Conservation (phyloP, 169 alveolate species). For the Theileria annulata region DNA sequence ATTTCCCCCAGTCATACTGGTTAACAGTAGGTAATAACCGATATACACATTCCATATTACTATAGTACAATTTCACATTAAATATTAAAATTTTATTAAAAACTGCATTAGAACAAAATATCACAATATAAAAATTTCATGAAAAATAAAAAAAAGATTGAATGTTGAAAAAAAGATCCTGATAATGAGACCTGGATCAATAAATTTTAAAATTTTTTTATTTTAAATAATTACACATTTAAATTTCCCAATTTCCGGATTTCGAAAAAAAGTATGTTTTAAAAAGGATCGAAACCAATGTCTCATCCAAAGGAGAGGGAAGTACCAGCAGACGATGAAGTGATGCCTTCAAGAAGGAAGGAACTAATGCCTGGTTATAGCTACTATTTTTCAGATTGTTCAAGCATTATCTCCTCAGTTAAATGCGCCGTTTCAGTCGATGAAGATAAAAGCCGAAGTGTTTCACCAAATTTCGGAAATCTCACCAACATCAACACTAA, state of each 20-base stretch:
- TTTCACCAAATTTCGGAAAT: slow-evolving; percentile 58
- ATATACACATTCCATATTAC: slow-evolving; percentile 13
- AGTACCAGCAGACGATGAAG: neutral
- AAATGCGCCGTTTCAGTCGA: slow-evolving; percentile 43
- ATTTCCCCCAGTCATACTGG: slow-evolving; percentile 59
- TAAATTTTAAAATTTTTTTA: neutral
- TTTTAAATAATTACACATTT: neutral
- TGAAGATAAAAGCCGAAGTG: slow-evolving; percentile 53
- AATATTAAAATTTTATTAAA: neutral
- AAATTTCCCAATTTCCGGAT: neutral
- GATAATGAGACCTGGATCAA: no score
- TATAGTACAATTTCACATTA: neutral
- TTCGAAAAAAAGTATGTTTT: neutral
- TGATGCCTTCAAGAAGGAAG: slow-evolving; percentile 2
- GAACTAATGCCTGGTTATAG: slow-evolving; percentile 59
- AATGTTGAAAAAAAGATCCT: neutral
- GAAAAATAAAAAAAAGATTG: neutral
- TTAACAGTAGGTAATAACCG: slow-evolving; percentile 43
- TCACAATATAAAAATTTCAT: neutral
- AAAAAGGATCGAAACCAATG: neutral
- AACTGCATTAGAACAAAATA: neutral
- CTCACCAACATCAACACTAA: neutral
- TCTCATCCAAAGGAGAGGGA: slow-evolving; percentile 2
- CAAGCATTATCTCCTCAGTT: slow-evolving; percentile 45
- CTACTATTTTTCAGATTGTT: slow-evolving; percentile 58